phyloP scores from a whole-genome alignment of 192 early-diverging fungal genomes.

The Rhizophagus prolifer region DNA sequence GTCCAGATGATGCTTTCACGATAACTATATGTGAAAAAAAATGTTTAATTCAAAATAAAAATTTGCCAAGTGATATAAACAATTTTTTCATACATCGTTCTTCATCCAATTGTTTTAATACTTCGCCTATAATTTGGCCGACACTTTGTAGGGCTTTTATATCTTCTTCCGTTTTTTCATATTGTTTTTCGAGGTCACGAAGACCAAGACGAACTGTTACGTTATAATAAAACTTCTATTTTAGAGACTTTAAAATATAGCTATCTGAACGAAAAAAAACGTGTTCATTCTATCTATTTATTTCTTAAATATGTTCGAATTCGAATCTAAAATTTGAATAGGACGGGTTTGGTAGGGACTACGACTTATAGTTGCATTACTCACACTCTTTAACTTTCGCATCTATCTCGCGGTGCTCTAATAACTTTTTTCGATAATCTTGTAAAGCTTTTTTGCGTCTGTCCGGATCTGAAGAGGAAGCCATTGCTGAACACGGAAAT shows the following conservation, averaged over 20 bases:
- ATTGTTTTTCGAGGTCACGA: conserved; percentile 84
- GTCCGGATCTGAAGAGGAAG: conserved; percentile 50
- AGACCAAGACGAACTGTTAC: conserved; percentile 80
- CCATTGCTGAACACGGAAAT: conserved; percentile 19
- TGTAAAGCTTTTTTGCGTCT: conserved; percentile 76
- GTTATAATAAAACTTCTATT: conserved; percentile 11
- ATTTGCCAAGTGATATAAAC: neutral
- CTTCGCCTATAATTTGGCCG: conserved; percentile 99
- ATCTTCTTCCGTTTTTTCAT: conserved; percentile 95
- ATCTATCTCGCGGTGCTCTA: conserved; percentile 94
- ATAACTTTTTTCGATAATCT: conserved; percentile 82
- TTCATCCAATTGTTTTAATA: conserved; percentile 95
- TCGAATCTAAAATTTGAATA: neutral
- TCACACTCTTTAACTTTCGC: conserved; percentile 92
- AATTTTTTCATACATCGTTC: conserved; percentile 75
- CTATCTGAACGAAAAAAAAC: too few relatives aligned
- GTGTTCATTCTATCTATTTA: too few relatives aligned
- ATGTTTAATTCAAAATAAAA: neutral
- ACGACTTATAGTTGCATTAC: conserved; percentile 1
- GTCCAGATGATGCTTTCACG: conserved; percentile 95
- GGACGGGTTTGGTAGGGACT: too few relatives aligned
- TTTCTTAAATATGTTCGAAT: neutral
- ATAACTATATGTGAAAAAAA: conserved; percentile 64
- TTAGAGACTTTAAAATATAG: too few relatives aligned
- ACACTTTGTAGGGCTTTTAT: conserved; percentile 97